Base-by-base conservation (phyloP, 108 stramenopile genomes). In the Cyclotella sp. region DNA sequence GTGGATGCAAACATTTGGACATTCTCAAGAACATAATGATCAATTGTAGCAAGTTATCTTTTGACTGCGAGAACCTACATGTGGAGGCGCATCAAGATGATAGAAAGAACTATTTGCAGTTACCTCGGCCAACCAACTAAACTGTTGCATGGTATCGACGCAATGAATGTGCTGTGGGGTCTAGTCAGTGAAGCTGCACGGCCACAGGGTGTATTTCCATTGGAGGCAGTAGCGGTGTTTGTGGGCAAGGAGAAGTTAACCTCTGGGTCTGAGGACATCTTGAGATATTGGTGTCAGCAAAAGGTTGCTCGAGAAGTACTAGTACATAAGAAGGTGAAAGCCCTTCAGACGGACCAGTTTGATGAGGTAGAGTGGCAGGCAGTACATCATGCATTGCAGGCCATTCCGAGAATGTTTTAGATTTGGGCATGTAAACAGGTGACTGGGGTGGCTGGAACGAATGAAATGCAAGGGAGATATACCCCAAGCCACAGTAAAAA, bases 71-170 rank as follows among this genome's bases (percentile, higher is more conserved):
- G 1, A 65, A 55, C 43, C 21, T n/a, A 6, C 63, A 74, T 52
- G 73, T 74, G n/a, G 22, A 24, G 19, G 73, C 73, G 8, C 73
- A 74, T 63, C 73, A 74, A 27, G 73, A 74, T 44, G 73, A 74
- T 13, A 27, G 22, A 2, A 26, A 41, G 12, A 2, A 9, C 0
- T 74, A 65, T 54, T 15, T n/a, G 8, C 5, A 55, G 0, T 24
- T 65, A 15, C 9, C 42, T n/a, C 30, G 73, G 0, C n/a, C 18
- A 14, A 19, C 73, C 73, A 74, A 29, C 53, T 74, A 3, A 74
- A 74, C 30, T 63, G 61, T 27, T 27, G 27, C 14, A 52, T 39
- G 51, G 53, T 65, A 11, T 27, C 22, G 1, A 15, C 11, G 73
- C 63, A 24, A 74, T 65, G 45, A 44, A 47, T 22, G 61, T 30